Conservation (phyloP, 352 stramenopile genomes). For the Phytophthora lateralis region DNA sequence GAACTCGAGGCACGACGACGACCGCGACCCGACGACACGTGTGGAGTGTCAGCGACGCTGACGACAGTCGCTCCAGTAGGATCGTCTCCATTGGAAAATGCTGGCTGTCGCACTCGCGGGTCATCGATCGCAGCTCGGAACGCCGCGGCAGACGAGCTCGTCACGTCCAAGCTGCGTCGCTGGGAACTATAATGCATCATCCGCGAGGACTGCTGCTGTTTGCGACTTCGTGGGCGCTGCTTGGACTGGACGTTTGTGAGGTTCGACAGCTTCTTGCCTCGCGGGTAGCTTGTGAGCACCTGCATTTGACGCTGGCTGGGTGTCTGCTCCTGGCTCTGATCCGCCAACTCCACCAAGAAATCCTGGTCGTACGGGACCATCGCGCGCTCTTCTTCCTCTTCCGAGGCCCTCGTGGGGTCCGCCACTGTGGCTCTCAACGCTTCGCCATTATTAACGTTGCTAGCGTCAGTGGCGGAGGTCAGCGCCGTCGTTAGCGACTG, state of each 20-base stretch:
- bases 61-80: conserved; percentile 14
- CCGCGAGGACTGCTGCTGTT: conserved; percentile 27
- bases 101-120: conserved; percentile 9
- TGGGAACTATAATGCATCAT: conserved; percentile 28
- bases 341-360: conserved; percentile 20
- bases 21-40: conserved; percentile 29
- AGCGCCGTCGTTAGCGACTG: conserved; percentile 30
- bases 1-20: conserved; percentile 48
- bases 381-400: conserved; percentile 3
- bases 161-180: conserved; percentile 27
- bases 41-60: conserved; percentile 10
- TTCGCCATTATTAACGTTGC: conserved; percentile 11
- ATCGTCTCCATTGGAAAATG: conserved; percentile 25
- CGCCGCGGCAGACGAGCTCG: conserved; percentile 19
- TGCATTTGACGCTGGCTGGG: conserved; percentile 26
- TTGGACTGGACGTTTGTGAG: conserved; percentile 17
- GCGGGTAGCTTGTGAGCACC: conserved; percentile 26
- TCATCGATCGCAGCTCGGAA: conserved; percentile 30
- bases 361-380: neutral
- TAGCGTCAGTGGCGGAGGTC: conserved; percentile 14
- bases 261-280: conserved; percentile 32
- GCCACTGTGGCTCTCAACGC: conserved; percentile 26
- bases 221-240: conserved; percentile 23
- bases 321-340: conserved; percentile 25
- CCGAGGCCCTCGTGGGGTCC: conserved; percentile 11